Evolutionary conservation across 2,329 filamentous ascomycete genomes (phyloP).

Genomic region (Periconia digitata): DNA sequence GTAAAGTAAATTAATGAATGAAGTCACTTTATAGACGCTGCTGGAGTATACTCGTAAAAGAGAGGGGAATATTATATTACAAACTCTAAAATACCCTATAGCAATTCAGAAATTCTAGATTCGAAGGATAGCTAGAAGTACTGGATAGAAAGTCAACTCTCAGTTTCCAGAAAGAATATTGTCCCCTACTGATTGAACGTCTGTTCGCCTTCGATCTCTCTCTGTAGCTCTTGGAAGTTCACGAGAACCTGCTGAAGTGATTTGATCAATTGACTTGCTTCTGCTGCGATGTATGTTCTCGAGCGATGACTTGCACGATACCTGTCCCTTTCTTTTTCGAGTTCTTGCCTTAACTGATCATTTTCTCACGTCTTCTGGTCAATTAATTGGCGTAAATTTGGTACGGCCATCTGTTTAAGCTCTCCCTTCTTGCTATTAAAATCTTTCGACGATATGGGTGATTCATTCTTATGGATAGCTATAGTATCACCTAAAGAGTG

Average conservation of each 20-base stretch:
- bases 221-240: slow-evolving; percentile 7
- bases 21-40: too few species aligned
- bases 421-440: not conserved
- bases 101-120: too few species aligned
- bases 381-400: slow-evolving; percentile 5
- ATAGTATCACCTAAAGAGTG: not conserved
- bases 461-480: not conserved
- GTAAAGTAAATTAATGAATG: too few species aligned
- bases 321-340: slow-evolving; percentile 1
- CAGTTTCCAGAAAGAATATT: too few species aligned
- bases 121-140: too few species aligned
- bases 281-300: slow-evolving; percentile 7
- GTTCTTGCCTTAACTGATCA: slow-evolving; percentile 5
- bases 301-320: slow-evolving; percentile 3
- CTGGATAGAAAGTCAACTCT: too few species aligned
- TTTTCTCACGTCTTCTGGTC: slow-evolving; percentile 4
- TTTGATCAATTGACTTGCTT: slow-evolving; percentile 5
- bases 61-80: too few species aligned
- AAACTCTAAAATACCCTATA: too few species aligned
- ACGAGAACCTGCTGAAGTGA: slow-evolving; percentile 5
- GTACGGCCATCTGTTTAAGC: slow-evolving; percentile 1
- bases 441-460: not conserved
- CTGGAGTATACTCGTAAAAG: too few species aligned
- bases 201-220: slow-evolving; percentile 6
- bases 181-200: slow-evolving; percentile 4